phyloP scores from a whole-genome alignment of 371 early-diverging fungal species.

The Racocetra persica region DNA sequence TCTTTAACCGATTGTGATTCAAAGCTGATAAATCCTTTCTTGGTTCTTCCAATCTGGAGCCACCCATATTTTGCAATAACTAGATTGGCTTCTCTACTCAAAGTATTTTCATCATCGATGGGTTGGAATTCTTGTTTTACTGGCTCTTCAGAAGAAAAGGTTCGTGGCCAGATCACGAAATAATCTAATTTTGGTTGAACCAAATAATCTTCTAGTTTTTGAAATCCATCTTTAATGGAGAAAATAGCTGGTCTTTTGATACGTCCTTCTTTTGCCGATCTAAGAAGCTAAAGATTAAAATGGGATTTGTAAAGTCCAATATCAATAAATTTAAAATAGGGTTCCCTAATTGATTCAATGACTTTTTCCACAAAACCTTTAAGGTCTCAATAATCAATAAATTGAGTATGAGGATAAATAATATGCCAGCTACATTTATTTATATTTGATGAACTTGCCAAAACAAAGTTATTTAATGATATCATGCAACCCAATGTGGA shows the following conservation, averaged over 20 bases:
- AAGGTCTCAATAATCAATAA: constrained; percentile 31
- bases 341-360: neutral
- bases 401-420: neutral
- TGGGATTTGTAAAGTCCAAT: constrained; percentile 11
- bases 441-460: constrained; percentile 29
- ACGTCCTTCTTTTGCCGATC: constrained; percentile 1
- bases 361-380: constrained; percentile 24
- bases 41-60: neutral
- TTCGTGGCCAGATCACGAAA: constrained; percentile 23
- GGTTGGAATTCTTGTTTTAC: constrained; percentile 24
- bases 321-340: neutral
- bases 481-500: neutral
- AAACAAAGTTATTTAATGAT: constrained; percentile 21
- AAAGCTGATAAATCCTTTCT: constrained; percentile 4
- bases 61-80: constrained; percentile 21
- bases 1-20: constrained; percentile 21
- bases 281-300: constrained; percentile 25
- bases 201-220: constrained; percentile 11
- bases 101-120: constrained; percentile 17
- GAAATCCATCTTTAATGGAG: neutral
- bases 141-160: constrained; percentile 25
- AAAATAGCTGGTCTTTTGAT: constrained; percentile 2
- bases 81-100: neutral
- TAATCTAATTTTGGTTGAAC: constrained; percentile 9
- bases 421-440: neutral